Evolutionary conservation across 176 grass and related monocot species (phyloP), one percentile per base, ranked within the genome.

Genomic region (Saccharum spontaneum): DNA sequence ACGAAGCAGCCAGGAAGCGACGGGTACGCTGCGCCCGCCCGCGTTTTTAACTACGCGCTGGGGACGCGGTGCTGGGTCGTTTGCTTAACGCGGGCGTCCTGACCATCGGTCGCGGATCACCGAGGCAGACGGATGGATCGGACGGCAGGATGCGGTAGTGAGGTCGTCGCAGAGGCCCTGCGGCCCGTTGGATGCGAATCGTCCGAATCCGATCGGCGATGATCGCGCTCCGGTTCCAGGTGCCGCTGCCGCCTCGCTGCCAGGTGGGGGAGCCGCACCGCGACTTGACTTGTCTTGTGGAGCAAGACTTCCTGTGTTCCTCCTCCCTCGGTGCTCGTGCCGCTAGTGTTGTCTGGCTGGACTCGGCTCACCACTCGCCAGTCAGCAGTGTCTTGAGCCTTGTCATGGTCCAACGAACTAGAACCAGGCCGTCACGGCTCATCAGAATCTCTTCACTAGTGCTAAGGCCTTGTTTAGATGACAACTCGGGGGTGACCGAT

Each of bases 11-110:
- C 1, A 40, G 33, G 82, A 77, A 84, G 44, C 43, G 2, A 0
- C 11, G 18, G 24, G 38, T 34, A 12, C 61, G 13, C 65, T 66
- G 9, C 24, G 17, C 37, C 2, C 37, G 37, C 24, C 49, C 83
- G 83, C 83, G 66, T 34, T 79, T 57, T 86, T 62, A 60, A 11
- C 17, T 1, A 67, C 44, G 62, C 77, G 60, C 10, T 8, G 70
- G 41, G 6, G 22, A 30, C 46, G n/a, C 36, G 49, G 12, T 1
- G 65, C 52, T 60, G 57, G 20, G 2, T 79, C 84, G 67, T 28
- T 86, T 86, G 50, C 84, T 79, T 86, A 86, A 50, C 84, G 84
- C 84, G 76, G 84, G 67, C 76, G 84, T 67, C 82, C n/a, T 62
- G 59, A 26, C 22, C 1, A 1, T 1, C 52, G 18, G 55, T 23